Conservation (phyloP, 805 yeast genomes). For the Nakazawaea populi region DNA sequence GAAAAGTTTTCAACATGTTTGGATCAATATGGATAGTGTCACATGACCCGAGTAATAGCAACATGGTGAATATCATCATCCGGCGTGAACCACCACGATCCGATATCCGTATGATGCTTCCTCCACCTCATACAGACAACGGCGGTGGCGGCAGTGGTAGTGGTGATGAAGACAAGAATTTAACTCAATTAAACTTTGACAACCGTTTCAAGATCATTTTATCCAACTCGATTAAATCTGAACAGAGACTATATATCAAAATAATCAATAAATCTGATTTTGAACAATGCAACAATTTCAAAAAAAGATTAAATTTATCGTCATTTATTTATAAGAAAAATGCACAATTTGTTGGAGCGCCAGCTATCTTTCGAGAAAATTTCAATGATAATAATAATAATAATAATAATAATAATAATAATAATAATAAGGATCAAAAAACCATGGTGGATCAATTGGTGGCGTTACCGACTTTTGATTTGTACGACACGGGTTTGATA, state of each 20-base stretch:
- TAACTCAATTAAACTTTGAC: background rate
- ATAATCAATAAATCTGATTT: background rate
- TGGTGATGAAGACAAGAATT: background rate
- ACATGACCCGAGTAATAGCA: background rate
- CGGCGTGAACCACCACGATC: slow-evolving; percentile 3
- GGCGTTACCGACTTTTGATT: background rate
- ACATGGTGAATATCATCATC: background rate
- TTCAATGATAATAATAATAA: background rate
- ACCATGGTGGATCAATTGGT: background rate
- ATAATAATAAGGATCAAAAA: too few species aligned
- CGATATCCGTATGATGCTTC: background rate
- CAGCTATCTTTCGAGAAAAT: background rate
- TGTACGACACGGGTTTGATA: background rate
- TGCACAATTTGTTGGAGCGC: background rate
- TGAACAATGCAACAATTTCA: background rate
- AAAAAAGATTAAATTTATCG: background rate
- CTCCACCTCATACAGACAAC: too few species aligned
- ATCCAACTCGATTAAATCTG: background rate
- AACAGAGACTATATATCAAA: background rate
- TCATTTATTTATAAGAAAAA: background rate
- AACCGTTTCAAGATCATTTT: background rate
- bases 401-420: too few species aligned
- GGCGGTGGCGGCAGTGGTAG: too few species aligned
- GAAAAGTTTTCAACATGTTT: background rate
- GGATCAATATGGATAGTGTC: background rate